phyloP scores from a whole-genome alignment of 1,139 yeast species.

The Sugiyamaella novakii region DNA sequence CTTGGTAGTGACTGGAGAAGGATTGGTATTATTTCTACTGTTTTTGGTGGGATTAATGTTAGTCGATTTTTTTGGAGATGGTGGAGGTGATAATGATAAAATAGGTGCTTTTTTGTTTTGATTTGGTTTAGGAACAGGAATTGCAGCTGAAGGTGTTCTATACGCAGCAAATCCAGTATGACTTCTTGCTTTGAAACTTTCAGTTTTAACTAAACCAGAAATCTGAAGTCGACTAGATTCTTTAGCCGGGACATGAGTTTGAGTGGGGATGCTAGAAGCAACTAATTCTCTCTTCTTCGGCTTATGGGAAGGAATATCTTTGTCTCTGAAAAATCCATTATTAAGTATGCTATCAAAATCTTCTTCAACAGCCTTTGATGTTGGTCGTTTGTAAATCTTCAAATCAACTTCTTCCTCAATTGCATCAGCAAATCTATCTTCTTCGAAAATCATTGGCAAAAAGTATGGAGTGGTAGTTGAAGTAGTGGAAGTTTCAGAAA shows the following conservation, averaged over 20 bases:
- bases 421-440: constrained; percentile 45
- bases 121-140: constrained; percentile 1
- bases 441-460: constrained; percentile 45
- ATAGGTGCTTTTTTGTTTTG: constrained; percentile 7
- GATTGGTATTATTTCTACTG: neutral
- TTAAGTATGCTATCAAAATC: neutral
- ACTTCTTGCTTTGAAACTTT: constrained; percentile 31
- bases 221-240: constrained; percentile 34
- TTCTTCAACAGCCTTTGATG: neutral
- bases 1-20: neutral
- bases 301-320: neutral
- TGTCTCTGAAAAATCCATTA: neutral
- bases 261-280: no score
- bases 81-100: constrained; percentile 15
- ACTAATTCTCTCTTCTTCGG: constrained; percentile 10
- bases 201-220: constrained; percentile 35
- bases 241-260: constrained; percentile 7
- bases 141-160: constrained; percentile 21
- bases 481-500: constrained; percentile 23
- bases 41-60: constrained; percentile 1
- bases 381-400: constrained; percentile 25
- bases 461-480: constrained; percentile 24
- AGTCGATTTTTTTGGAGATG: constrained; percentile 10
- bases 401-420: constrained; percentile 41
- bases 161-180: constrained; percentile 27